These are phyloP conservation scores for Suillus plorans DNA, from an alignment of 768 basidiomycete genomes.

Conservation along the genomic window DNA sequence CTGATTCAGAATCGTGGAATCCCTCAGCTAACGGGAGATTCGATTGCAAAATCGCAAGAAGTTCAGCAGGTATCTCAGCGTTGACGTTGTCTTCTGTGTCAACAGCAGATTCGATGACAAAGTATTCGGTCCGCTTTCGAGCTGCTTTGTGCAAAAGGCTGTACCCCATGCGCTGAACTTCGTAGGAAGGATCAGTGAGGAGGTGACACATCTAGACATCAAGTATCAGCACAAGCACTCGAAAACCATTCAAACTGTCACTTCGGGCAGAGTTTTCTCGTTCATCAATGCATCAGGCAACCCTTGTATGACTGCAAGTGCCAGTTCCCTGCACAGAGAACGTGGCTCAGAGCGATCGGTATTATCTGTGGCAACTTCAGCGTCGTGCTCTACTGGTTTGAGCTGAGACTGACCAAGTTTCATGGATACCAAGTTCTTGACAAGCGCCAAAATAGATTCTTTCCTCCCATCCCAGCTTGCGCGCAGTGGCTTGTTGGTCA, in stretches of 20 bases:
- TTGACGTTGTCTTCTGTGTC: constrained; percentile 59
- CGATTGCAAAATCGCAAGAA: constrained; percentile 61
- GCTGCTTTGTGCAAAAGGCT: constrained; percentile 69
- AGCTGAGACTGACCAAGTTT: neutral
- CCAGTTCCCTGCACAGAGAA: constrained; percentile 63
- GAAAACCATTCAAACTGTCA: constrained; percentile 25
- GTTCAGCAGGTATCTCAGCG: constrained; percentile 61
- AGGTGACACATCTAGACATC: constrained; percentile 73
- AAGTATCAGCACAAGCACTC: neutral
- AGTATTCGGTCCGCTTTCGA: constrained; percentile 70
- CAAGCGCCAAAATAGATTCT: constrained; percentile 49
- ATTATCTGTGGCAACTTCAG: constrained; percentile 13
- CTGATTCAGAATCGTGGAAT: constrained; percentile 36
- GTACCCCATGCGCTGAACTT: constrained; percentile 80
- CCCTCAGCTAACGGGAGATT: constrained; percentile 40
- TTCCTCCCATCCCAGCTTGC: constrained; percentile 66
- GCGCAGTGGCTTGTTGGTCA: constrained; percentile 72
- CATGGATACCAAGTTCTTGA: constrained; percentile 57
- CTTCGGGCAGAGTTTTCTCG: constrained; percentile 63
- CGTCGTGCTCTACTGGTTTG: neutral
- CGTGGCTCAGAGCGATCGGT: constrained; percentile 50
- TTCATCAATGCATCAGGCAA: constrained; percentile 63
- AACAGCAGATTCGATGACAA: constrained; percentile 86
- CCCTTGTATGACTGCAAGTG: constrained; percentile 67
- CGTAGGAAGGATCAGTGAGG: constrained; percentile 57